A percentile compares a stretch with the other conserved stretches of the same genome.
Conservation (phyloP, 2,329 filamentous ascomycete species). For the Penicillium sp. region DNA sequence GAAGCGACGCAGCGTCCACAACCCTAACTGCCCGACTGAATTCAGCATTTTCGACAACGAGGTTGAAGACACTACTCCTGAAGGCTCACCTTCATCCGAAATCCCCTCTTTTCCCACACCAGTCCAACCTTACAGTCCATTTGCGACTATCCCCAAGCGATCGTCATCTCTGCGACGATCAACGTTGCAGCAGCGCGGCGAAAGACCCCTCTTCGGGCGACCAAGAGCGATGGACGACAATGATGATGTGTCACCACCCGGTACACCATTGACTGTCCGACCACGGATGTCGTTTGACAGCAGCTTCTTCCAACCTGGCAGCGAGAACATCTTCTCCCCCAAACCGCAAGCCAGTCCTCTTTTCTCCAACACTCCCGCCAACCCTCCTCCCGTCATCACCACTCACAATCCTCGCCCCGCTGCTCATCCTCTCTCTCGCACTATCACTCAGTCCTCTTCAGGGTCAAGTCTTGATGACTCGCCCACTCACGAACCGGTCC, state of each 20-base stretch:
- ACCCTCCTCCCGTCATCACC: slow-evolving; percentile 3
- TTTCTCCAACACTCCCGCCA: slow-evolving; percentile 32
- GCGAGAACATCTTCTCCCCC: slow-evolving; percentile 68
- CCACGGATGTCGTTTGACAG: slow-evolving; percentile 79
- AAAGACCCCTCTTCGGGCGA: slow-evolving; percentile 59
- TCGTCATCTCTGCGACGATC: slow-evolving; percentile 81
- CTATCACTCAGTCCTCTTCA: slow-evolving; percentile 84
- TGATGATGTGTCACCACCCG: slow-evolving; percentile 58
- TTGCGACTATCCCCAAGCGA: slow-evolving; percentile 63
- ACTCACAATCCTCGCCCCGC: slow-evolving; percentile 46
- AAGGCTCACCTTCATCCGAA: slow-evolving; percentile 31
- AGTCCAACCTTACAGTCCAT: slow-evolving; percentile 49
- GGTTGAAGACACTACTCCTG: slow-evolving; percentile 22
- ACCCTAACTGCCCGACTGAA: slow-evolving; percentile 62
- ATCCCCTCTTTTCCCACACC: slow-evolving; percentile 28
- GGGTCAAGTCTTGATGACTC: slow-evolving; percentile 78
- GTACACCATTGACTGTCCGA: slow-evolving; percentile 58
- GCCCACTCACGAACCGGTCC: slow-evolving; percentile 63
- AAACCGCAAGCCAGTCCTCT: slow-evolving; percentile 53
- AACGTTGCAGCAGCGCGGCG: slow-evolving; percentile 80
- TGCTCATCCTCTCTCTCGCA: slow-evolving; percentile 81
- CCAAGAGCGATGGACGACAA: slow-evolving; percentile 35
- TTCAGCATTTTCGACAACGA: slow-evolving; percentile 74
- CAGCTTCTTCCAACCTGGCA: slow-evolving; percentile 63
- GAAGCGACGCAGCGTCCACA: slow-evolving; percentile 86